Evolutionary conservation across 2,329 filamentous ascomycete species (phyloP), one percentile per base, ranked within the genome.

Genomic region (Graphiopsis chlorocephala): DNA sequence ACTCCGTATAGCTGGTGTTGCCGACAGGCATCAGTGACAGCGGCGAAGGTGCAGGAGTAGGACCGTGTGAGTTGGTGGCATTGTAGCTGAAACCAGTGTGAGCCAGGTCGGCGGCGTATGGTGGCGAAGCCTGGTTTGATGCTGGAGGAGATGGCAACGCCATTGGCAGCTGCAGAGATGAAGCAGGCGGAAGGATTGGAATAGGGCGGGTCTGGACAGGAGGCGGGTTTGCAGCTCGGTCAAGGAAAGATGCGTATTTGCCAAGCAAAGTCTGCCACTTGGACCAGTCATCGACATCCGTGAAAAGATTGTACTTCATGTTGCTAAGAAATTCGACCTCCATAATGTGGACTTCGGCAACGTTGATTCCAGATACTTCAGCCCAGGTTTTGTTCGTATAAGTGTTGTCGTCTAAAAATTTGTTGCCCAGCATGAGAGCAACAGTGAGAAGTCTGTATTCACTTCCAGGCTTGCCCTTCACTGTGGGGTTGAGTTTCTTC

Each of bases 301-400:
- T 92, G 75, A 94, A 88, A 8, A 99, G 82, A 72, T 92, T 93
- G 79, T 98, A 99, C 73, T 94, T 88, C 89, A 99, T 96, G 78
- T 98, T 98, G 82, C 94, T 97, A 68, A 99, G 82, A 72, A 99
- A 99, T 77, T 99, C 95, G n/a, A 99, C 95, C 77, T 99, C 95
- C 95, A 99, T 99, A 52, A 97, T 90, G 76, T 99, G 95, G 60
- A 99, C 97, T 78, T 99, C 95, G 66, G 90, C 88, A 14, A 98
- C 94, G 1, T 91, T 88, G 67, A 99, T 97, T 52, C 91, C 91
- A 0, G 95, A 98, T 12, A 99, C 95, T 73, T 99, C 95, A 2
- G 94, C 95, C 95, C 95, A 99, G 0, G 95, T 99, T 82, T 98
- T 97, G 82, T 99, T 99, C 42, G 95, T 98, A 79, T 99, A 99